A percentile compares a stretch with the other conserved stretches of the same genome.
Conservation (phyloP, 208 protist species). For the Leishmania arabica region DNA sequence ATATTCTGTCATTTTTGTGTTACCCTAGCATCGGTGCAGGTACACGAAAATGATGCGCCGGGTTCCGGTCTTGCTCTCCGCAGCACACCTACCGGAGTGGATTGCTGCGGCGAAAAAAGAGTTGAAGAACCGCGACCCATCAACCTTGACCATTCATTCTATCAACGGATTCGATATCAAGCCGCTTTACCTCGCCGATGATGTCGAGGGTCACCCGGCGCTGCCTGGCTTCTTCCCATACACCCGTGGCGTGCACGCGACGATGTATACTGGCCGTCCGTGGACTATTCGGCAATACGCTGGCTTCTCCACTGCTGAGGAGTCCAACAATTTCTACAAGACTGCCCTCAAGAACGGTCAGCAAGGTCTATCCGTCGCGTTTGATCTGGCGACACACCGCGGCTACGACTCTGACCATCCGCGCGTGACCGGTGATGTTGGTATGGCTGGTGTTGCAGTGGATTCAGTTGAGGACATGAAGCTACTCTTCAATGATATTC, state of each 20-base stretch:
- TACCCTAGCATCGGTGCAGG: no score
- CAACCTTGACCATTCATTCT: conserved; percentile 48
- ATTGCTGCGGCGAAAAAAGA: conserved; percentile 81
- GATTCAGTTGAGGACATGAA: conserved; percentile 92
- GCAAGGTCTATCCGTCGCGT: conserved; percentile 95
- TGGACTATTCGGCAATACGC: conserved; percentile 97
- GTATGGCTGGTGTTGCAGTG: conserved; percentile 97
- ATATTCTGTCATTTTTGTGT: background rate
- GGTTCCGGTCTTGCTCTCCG: conserved; percentile 46
- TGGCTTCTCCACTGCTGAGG: conserved; percentile 94
- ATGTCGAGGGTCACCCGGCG: conserved; percentile 24
- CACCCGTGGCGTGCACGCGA: conserved; percentile 94
- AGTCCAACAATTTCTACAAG: conserved; percentile 97
- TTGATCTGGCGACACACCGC: conserved; percentile 96
- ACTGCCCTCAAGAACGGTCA: conserved; percentile 90
- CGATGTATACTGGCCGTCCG: conserved; percentile 95
- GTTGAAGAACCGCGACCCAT: conserved; percentile 60
- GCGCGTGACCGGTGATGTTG: conserved; percentile 94
- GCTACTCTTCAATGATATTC: conserved; percentile 92
- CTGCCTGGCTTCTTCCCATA: conserved; percentile 91
- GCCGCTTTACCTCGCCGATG: conserved; percentile 83
- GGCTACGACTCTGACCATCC: conserved; percentile 97
- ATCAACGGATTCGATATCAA: conserved; percentile 89
- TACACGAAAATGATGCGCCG: conserved; percentile 58
- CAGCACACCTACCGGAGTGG: conserved; percentile 63